A percentile compares a stretch with the other conserved stretches of the same genome.
Evolutionary conservation across 257 asterid genomes (phyloP).

Genomic region (Leonotis leonurus): DNA sequence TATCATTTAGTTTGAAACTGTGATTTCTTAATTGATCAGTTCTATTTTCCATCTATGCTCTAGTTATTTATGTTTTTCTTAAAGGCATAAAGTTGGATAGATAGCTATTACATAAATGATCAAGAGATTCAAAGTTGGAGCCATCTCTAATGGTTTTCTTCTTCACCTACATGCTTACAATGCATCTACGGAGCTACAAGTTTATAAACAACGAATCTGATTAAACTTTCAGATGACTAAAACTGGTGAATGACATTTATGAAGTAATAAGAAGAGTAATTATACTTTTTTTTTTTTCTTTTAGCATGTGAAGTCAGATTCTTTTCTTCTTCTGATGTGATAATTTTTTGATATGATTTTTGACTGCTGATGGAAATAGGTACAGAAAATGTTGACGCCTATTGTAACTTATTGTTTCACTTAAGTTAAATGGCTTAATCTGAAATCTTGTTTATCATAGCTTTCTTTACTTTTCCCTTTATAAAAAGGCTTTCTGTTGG

Average conservation of each 20-base stretch:
- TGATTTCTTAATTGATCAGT: background rate
- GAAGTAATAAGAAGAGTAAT: background rate
- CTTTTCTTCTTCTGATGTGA: background rate
- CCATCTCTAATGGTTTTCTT: background rate
- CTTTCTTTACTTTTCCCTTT: background rate
- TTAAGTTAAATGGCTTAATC: background rate
- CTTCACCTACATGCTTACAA: background rate
- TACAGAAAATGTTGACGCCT: background rate
- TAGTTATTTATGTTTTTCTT: background rate
- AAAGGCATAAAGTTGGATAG: background rate
- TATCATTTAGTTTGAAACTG: background rate
- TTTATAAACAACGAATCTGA: background rate
- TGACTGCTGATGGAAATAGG: background rate
- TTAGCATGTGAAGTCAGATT: too few relatives aligned
- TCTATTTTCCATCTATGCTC: background rate
- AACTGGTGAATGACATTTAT: background rate
- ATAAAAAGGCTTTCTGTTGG: background rate
- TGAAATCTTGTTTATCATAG: background rate
- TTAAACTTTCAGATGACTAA: background rate
- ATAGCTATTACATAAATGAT: background rate
- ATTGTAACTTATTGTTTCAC: background rate
- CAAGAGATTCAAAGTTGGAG: background rate
- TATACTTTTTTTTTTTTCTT: background rate
- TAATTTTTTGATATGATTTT: background rate
- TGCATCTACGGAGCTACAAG: background rate